A percentile compares a stretch with the other conserved stretches of the same genome.
phyloP scores from a whole-genome alignment of 371 early-diverging fungal species.

The Mucor plumbeus region DNA sequence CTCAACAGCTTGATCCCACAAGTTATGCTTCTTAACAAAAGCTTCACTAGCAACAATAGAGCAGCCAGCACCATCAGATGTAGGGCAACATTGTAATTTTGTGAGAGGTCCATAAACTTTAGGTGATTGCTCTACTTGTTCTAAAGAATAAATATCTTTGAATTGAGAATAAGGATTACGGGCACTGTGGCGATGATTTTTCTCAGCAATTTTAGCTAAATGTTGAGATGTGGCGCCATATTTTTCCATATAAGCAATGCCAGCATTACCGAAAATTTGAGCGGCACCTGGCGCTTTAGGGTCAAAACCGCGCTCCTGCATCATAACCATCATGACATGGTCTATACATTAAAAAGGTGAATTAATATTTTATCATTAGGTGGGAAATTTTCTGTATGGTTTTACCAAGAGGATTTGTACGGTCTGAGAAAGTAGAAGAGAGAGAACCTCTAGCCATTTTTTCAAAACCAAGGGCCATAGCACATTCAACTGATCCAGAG shows the following conservation, averaged over 20 bases:
- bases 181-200: slow-evolving; percentile 80
- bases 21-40: slow-evolving; percentile 67
- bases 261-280: slow-evolving; percentile 82
- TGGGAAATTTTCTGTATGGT: neutral
- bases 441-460: slow-evolving; percentile 74
- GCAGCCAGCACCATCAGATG: slow-evolving; percentile 79
- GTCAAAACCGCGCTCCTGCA: slow-evolving; percentile 63
- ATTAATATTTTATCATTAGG: neutral
- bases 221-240: slow-evolving; percentile 64
- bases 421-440: slow-evolving; percentile 60
- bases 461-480: slow-evolving; percentile 81
- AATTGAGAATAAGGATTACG: slow-evolving; percentile 83
- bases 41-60: slow-evolving; percentile 72
- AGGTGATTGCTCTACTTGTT: slow-evolving; percentile 69
- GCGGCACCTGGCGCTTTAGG: slow-evolving; percentile 68
- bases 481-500: slow-evolving; percentile 71
- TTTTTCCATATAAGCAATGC: slow-evolving; percentile 72
- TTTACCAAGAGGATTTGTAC: slow-evolving; percentile 69
- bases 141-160: slow-evolving; percentile 70
- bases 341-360: slow-evolving; percentile 34
- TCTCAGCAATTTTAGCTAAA: slow-evolving; percentile 76
- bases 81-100: slow-evolving; percentile 82
- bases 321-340: slow-evolving; percentile 60
- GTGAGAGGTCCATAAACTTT: slow-evolving; percentile 75
- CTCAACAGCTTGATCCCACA: slow-evolving; percentile 75